These are phyloP conservation scores for Saturnispora saitoi DNA, from an alignment of 805 yeast genomes.

Conservation along the genomic window DNA sequence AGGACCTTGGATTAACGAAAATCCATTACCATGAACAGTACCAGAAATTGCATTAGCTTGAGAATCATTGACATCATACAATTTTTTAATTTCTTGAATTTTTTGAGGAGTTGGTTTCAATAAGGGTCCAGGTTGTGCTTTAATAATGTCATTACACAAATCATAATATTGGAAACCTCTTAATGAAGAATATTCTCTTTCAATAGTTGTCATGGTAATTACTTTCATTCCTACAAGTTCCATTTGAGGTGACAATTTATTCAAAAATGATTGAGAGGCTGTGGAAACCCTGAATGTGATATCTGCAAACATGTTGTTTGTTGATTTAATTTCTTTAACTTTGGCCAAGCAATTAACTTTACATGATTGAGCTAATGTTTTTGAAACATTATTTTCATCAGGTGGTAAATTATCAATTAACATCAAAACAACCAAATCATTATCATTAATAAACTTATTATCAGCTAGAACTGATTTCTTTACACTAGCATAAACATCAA, in stretches of 20 bases:
- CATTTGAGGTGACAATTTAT: constrained; percentile 53
- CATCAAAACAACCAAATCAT: constrained; percentile 66
- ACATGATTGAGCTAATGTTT: constrained; percentile 12
- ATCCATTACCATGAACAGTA: constrained; percentile 59
- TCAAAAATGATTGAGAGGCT: constrained; percentile 37
- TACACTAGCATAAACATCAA: constrained; percentile 74
- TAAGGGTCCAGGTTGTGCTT: constrained; percentile 52
- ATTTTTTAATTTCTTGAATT: constrained; percentile 34
- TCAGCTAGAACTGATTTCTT: constrained; percentile 43
- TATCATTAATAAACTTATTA: constrained; percentile 49
- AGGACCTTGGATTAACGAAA: constrained; percentile 93
- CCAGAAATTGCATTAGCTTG: constrained; percentile 87
- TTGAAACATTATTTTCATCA: constrained; percentile 21
- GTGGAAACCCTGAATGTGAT: constrained; percentile 63
- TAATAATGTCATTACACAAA: constrained; percentile 53
- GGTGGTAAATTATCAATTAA: constrained; percentile 35
- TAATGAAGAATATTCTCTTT: constrained; percentile 83
- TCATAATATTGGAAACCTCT: constrained; percentile 79
- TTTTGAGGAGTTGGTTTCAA: constrained; percentile 29
- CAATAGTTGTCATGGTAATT: constrained; percentile 84
- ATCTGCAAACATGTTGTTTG: constrained; percentile 61
- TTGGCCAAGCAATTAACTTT: constrained; percentile 69
- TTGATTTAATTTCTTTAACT: constrained; percentile 60
- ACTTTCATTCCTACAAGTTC: constrained; percentile 62
- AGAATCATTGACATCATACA: constrained; percentile 67